These are phyloP conservation scores for Beauveria scarabaeidicola DNA, from an alignment of 2,329 filamentous ascomycete genomes.

Conservation along the genomic window DNA sequence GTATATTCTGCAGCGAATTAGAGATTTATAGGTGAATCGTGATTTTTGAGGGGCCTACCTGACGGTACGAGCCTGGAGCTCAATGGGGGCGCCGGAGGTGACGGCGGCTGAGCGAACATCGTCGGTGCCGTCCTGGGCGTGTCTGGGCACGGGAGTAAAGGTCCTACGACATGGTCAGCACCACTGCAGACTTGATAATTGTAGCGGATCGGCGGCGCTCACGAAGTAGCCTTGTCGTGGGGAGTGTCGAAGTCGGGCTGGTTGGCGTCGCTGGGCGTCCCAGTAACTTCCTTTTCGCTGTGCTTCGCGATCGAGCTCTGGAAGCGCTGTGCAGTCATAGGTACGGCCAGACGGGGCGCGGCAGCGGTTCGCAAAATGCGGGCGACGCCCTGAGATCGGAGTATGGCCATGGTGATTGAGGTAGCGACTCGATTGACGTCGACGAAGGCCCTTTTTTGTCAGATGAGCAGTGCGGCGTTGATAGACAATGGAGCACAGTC, in stretches of 20 bases:
- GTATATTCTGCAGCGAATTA: slow-evolving; percentile 61
- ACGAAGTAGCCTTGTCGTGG: slow-evolving; percentile 89
- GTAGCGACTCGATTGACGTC: slow-evolving; percentile 11
- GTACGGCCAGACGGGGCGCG: slow-evolving; percentile 28
- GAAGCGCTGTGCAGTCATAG: slow-evolving; percentile 43
- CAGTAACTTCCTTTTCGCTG: slow-evolving; percentile 19
- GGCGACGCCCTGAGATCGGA: slow-evolving; percentile 48
- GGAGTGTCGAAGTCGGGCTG: slow-evolving; percentile 74
- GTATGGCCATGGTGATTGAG: slow-evolving; percentile 49
- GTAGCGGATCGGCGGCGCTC: slow-evolving; percentile 19
- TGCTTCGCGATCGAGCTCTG: slow-evolving; percentile 40
- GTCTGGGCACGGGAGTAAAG: slow-evolving; percentile 85
- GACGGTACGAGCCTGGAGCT: slow-evolving; percentile 88
- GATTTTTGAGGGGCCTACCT: slow-evolving; percentile 49
- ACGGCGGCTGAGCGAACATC: slow-evolving; percentile 71
- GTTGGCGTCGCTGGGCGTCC: slow-evolving; percentile 40
- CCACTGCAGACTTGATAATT: background rate
- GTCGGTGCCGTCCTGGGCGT: slow-evolving; percentile 86
- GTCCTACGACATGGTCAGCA: slow-evolving; percentile 43
- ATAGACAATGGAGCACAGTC: slow-evolving; percentile 2
- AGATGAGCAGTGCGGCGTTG: slow-evolving; percentile 6
- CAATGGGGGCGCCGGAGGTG: slow-evolving; percentile 84
- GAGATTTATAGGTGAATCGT: background rate
- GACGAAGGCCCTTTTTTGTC: background rate
- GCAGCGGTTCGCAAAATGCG: slow-evolving; percentile 42